Conservation (phyloP, 805 yeast species). For the Candida morakotiae region DNA sequence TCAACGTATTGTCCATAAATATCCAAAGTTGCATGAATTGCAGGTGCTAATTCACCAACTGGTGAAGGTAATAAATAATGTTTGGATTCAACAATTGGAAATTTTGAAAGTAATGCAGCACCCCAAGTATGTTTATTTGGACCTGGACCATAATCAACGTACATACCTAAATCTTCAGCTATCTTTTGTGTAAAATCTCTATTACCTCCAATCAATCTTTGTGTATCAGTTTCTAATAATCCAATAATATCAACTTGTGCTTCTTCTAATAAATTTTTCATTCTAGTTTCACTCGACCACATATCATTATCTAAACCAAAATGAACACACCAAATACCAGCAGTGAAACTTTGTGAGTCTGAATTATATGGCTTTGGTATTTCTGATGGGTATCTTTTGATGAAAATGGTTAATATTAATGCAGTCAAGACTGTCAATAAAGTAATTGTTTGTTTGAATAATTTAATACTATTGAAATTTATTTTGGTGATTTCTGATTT, state of each 20-base stretch:
- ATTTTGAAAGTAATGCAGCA: constrained; percentile 83
- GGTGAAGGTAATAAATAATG: constrained; percentile 95
- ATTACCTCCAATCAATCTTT: constrained; percentile 90
- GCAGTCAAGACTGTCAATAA: constrained; percentile 44
- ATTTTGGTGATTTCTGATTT: constrained; percentile 6
- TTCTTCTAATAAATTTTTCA: constrained; percentile 78
- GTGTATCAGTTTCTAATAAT: constrained; percentile 87
- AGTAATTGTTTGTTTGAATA: constrained; percentile 18
- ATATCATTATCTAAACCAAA: constrained; percentile 95
- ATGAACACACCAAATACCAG: constrained; percentile 98
- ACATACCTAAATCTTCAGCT: constrained; percentile 92
- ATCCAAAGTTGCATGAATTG: constrained; percentile 92
- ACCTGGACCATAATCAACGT: constrained; percentile 96
- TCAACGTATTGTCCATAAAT: constrained; percentile 86
- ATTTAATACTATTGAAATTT: constrained; percentile 1
- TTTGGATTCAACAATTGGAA: constrained; percentile 86
- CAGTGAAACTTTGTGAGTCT: constrained; percentile 70
- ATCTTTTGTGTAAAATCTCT: constrained; percentile 88
- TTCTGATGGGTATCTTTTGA: constrained; percentile 54
- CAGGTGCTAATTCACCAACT: constrained; percentile 97
- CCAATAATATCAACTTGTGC: constrained; percentile 91
- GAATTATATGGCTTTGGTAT: constrained; percentile 53
- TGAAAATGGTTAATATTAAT: constrained; percentile 51
- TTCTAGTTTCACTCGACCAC: constrained; percentile 94
- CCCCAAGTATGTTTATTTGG: constrained; percentile 99